Evolutionary conservation across 768 basidiomycete genomes (phyloP), one percentile per base, ranked within the genome.

Genomic region (Hericium rajendrae): DNA sequence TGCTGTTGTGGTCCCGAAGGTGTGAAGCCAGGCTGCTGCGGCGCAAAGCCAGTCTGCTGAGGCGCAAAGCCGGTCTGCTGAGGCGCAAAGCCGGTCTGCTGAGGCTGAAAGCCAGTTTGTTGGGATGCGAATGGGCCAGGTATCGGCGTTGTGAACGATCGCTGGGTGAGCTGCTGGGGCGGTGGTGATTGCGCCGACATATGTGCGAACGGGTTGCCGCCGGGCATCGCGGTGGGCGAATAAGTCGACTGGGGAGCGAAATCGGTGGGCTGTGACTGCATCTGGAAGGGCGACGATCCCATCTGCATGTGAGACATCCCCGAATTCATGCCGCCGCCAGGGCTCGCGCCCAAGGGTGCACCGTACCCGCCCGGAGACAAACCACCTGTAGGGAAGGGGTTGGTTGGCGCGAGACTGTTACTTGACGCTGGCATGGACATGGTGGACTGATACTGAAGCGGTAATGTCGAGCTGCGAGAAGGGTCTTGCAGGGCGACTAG

Each of bases 1-100:
- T 61, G 57, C 18, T 65, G 63, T 13, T 56, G 61, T 38, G 41
- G 64, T 10, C 5, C 32, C 32, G 32, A 32, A 6, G 28, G 32
- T 32, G 32, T 8, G 6, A 32, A 32, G 32, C 32, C 8, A 38
- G 66, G 65, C 55, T 66, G 63, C 28, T 64, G 63, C 54, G 64
- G 64, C 8, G 62, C 58, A 56, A 64, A 67, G 28, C 58, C 38
- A 15, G 61, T 62, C 38, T 68, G 61, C 57, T 70, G 70, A 20
- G 62, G 56, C 48, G 64, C 67, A 16, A 51, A 54, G 38, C 58
- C 38, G n/a, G 61, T 62, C 38, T 68, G 61, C 55, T 71, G 70
- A 20, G 64, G 64, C 8, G 62, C 58, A 56, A 64, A 54, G 38
- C 58, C 38, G 15, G 61, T 57, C 55, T 66, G 63, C 28, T 64